Percentiles rank a stretch among this genome's conserved stretches.
phyloP scores from a whole-genome alignment of 208 protist species.

The Leishmania major region DNA sequence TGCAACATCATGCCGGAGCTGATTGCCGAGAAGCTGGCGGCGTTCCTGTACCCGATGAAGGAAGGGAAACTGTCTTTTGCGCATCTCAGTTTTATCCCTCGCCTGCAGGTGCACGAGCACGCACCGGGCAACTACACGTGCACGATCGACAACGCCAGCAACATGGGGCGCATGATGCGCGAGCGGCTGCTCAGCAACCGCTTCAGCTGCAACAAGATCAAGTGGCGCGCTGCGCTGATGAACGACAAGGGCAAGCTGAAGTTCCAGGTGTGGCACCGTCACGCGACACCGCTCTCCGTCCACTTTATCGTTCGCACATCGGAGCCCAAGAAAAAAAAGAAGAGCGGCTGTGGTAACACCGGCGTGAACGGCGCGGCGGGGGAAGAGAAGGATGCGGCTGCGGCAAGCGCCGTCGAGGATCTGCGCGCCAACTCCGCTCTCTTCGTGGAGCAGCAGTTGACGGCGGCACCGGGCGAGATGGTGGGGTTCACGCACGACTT shows the following conservation, averaged over 20 bases:
- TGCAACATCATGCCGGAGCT: constrained; percentile 52
- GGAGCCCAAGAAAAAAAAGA: constrained; percentile 79
- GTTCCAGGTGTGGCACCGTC: constrained; percentile 75
- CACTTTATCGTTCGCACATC: constrained; percentile 62
- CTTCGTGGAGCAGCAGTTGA: constrained; percentile 57
- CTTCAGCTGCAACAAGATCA: constrained; percentile 82
- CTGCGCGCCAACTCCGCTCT: constrained; percentile 42
- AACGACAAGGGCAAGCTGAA: constrained; percentile 46
- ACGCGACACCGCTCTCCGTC: constrained; percentile 38
- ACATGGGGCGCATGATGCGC: constrained; percentile 51
- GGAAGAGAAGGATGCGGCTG: constrained; percentile 15
- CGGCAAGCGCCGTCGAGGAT: constrained; percentile 21
- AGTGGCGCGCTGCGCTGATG: constrained; percentile 59
- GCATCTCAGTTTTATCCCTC: constrained; percentile 65
- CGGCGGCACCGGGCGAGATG: constrained; percentile 58
- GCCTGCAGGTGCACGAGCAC: constrained; percentile 82
- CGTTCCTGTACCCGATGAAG: constrained; percentile 54
- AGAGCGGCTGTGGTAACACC: constrained; percentile 21
- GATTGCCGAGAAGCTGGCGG: constrained; percentile 66
- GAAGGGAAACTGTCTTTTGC: constrained; percentile 34
- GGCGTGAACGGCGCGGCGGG: constrained; percentile 2
- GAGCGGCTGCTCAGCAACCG: constrained; percentile 76
- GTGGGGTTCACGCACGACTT: constrained; percentile 67
- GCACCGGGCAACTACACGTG: constrained; percentile 79
- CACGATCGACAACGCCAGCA: constrained; percentile 75